Base-by-base conservation (phyloP, 2,329 filamentous ascomycete species). In the Ophiognomonia clavigignenti-juglandacearum region DNA sequence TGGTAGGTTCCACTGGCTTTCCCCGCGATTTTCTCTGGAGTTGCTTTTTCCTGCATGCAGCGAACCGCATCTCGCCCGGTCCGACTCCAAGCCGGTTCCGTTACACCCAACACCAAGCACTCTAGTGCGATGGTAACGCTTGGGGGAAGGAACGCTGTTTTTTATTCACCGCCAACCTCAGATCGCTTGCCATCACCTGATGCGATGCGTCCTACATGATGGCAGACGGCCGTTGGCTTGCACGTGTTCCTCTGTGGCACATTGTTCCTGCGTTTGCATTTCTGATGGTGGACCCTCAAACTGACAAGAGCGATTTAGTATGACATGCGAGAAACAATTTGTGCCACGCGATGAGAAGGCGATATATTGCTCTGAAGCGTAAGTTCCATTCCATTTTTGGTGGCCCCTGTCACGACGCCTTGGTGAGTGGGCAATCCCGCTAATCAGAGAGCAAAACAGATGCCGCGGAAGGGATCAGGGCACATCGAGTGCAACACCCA, bases 321-420 rank as follows among this genome's bases (percentile, higher is more conserved):
- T 83, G 80, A 77, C 73, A 9, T 84, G 80, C 62, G 80, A 83
- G 61, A 83, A 83, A 65, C 79, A 83, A 64, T 83, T 83, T 61
- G 64, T 80, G 20, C 73, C 78, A 41, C 68, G 73, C 34, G 75
- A 79, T 58, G 78, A 78, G 56, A 75, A 70, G 52, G 70, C 72
- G 51, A 63, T 83, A 36, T 84, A 83, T 66, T 84, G 80, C 64
- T 83, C 80, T 31, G 78, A 83, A 59, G 65, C 70, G 78, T 82
- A 72, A 66, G 78, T 71, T 49, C n/a, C n/a, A n/a, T n/a, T n/a
- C n/a, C n/a, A n/a, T n/a, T n/a, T n/a, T n/a, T n/a, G n/a, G n/a
- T n/a, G n/a, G n/a, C n/a, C n/a, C n/a, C n/a, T n/a, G n/a, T n/a
- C n/a, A n/a, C n/a, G n/a, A n/a, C n/a, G n/a, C n/a, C n/a, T n/a